A percentile compares a stretch with the other conserved stretches of the same genome.
These are phyloP conservation scores for Claviceps fusiformis DNA, from an alignment of 2,329 filamentous ascomycete genomes.

Conservation along the genomic window DNA sequence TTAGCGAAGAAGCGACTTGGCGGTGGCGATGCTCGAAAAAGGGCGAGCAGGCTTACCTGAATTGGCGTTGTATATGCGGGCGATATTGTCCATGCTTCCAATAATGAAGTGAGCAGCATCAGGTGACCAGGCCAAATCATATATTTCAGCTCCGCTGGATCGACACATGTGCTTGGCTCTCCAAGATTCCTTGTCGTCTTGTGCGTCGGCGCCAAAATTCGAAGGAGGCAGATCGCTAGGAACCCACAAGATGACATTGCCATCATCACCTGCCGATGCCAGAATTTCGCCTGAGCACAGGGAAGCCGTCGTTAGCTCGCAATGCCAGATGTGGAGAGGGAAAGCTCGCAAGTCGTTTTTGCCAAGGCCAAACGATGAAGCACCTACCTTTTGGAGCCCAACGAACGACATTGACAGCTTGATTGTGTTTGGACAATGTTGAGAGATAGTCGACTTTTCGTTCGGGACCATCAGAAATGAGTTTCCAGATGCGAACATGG, in stretches of 20 bases:
- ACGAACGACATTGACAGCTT: conserved; percentile 94
- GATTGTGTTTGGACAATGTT: conserved; percentile 84
- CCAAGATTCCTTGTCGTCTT: conserved; percentile 95
- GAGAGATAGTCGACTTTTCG: conserved; percentile 84
- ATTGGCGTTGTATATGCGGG: conserved; percentile 88
- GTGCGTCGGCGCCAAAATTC: conserved; percentile 65
- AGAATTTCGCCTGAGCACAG: conserved; percentile 65
- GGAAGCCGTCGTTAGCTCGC: conserved; percentile 1
- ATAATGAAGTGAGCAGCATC: conserved; percentile 94
- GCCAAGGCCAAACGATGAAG: not conserved
- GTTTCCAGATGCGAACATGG: conserved; percentile 88
- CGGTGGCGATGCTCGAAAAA: not conserved
- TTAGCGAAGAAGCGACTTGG: conserved; percentile 2
- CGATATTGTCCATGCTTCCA: conserved; percentile 98
- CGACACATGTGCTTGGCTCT: conserved; percentile 95
- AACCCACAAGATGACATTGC: conserved; percentile 93
- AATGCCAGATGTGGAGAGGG: not conserved
- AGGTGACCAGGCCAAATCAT: conserved; percentile 98
- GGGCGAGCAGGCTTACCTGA: conserved; percentile 46
- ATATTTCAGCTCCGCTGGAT: conserved; percentile 89
- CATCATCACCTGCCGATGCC: conserved; percentile 91
- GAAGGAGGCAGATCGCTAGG: conserved; percentile 63
- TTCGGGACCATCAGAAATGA: conserved; percentile 74
- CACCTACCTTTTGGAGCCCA: conserved; percentile 80
- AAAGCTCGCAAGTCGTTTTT: not conserved